These are phyloP conservation scores for Brassica juncea DNA, from an alignment of 345 rosid species.

Conservation along the genomic window DNA sequence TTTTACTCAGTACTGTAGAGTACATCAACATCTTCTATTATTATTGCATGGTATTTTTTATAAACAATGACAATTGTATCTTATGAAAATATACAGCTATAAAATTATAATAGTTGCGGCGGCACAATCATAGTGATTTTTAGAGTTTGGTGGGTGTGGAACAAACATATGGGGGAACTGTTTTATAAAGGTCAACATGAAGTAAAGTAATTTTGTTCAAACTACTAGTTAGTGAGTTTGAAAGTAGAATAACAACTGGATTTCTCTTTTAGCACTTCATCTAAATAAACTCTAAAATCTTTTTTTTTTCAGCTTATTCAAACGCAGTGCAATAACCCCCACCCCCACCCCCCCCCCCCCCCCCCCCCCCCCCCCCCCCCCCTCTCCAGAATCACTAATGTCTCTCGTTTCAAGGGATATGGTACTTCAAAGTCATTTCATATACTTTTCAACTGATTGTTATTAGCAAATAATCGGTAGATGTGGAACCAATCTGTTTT, in stretches of 20 bases:
- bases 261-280: background rate
- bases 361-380: no score
- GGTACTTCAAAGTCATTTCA: background rate
- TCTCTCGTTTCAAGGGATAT: background rate
- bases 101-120: constrained; percentile 12
- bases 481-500: constrained; percentile 11
- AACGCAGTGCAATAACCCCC: background rate
- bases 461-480: background rate
- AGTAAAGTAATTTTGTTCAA: constrained; percentile 12
- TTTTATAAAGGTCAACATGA: background rate
- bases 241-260: background rate
- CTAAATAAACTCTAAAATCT: background rate
- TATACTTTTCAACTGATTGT: background rate
- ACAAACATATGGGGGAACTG: constrained; percentile 8
- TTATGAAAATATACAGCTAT: constrained; percentile 5
- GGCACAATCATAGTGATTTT: background rate
- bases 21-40: background rate
- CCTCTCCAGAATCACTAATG: no score
- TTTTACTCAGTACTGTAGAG: background rate
- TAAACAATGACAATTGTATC: background rate
- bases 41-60: background rate
- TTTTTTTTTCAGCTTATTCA: background rate
- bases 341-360: no score
- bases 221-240: background rate
- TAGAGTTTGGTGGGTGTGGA: constrained; percentile 18